Evolutionary conservation across 2,329 filamentous ascomycete species (phyloP).

Genomic region (Scytalidium sp.): DNA sequence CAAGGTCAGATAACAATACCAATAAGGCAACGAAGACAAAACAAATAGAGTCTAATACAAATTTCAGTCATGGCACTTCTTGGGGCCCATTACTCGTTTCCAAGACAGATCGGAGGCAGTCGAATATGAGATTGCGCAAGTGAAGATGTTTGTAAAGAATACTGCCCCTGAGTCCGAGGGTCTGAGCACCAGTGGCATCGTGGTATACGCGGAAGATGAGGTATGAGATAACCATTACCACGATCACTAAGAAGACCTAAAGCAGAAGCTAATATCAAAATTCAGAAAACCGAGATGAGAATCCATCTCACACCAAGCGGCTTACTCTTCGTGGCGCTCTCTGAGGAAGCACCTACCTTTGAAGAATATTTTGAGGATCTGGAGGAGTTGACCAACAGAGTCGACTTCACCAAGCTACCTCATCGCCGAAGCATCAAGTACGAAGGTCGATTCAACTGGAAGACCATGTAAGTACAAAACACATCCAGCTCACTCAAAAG

Average conservation of each 20-base stretch:
- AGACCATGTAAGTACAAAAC: constrained; percentile 50
- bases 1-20: constrained; percentile 30
- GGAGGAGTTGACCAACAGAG: constrained; percentile 42
- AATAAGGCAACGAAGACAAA: constrained; percentile 4
- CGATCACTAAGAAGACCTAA: background rate
- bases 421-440: constrained; percentile 52
- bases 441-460: constrained; percentile 56
- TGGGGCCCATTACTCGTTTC: constrained; percentile 50
- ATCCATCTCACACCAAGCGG: constrained; percentile 45
- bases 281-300: constrained; percentile 28
- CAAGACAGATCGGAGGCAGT: constrained; percentile 35
- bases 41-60: constrained; percentile 3
- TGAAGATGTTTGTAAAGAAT: constrained; percentile 36
- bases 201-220: constrained; percentile 29
- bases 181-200: constrained; percentile 31
- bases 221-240: constrained; percentile 3
- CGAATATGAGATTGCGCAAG: constrained; percentile 48
- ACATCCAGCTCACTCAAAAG: too few species aligned
- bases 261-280: constrained; percentile 7
- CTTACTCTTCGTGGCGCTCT: constrained; percentile 49
- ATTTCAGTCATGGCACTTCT: constrained; percentile 46
- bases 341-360: constrained; percentile 43
- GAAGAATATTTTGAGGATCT: constrained; percentile 51
- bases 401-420: constrained; percentile 52
- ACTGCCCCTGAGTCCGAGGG: constrained; percentile 19